phyloP scores from a whole-genome alignment of 1,284 basidiomycete genomes.

The Paramarasmius palmivorus region DNA sequence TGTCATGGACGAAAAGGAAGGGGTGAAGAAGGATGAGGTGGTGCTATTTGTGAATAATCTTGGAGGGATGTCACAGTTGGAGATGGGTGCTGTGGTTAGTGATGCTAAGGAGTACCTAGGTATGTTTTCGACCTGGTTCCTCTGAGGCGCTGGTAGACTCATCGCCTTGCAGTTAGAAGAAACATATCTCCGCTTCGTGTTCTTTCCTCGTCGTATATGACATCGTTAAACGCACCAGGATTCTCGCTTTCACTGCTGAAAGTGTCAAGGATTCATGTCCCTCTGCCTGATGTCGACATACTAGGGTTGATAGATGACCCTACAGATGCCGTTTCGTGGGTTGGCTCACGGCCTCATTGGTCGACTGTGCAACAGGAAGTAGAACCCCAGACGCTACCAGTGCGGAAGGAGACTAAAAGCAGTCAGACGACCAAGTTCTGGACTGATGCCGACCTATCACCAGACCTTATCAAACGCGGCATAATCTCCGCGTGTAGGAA shows the following conservation, averaged over 20 bases:
- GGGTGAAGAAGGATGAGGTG: slow-evolving; percentile 27
- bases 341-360: slow-evolving; percentile 25
- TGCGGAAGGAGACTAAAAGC: neutral
- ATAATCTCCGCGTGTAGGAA: slow-evolving; percentile 27
- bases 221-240: slow-evolving; percentile 39
- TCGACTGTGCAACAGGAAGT: neutral
- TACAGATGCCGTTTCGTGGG: slow-evolving; percentile 34
- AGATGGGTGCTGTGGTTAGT: slow-evolving; percentile 50
- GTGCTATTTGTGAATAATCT: slow-evolving; percentile 57
- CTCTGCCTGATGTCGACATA: slow-evolving; percentile 15
- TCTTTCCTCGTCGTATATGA: slow-evolving; percentile 38
- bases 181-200: slow-evolving; percentile 30
- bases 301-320: slow-evolving; percentile 32
- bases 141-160: neutral
- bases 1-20: slow-evolving; percentile 1
- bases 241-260: slow-evolving; percentile 39
- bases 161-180: slow-evolving; percentile 11
- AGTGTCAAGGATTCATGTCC: slow-evolving; percentile 22
- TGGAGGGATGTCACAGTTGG: slow-evolving; percentile 53
- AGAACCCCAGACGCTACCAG: no score
- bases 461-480: slow-evolving; percentile 12
- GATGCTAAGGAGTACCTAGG: slow-evolving; percentile 42
- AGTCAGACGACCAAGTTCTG: neutral
- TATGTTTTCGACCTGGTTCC: slow-evolving; percentile 17
- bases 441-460: slow-evolving; percentile 10